Evolutionary conservation across 192 early-diverging fungal genomes (phyloP), one percentile per base, ranked within the genome.

Genomic region (Entomortierella parvispora): DNA sequence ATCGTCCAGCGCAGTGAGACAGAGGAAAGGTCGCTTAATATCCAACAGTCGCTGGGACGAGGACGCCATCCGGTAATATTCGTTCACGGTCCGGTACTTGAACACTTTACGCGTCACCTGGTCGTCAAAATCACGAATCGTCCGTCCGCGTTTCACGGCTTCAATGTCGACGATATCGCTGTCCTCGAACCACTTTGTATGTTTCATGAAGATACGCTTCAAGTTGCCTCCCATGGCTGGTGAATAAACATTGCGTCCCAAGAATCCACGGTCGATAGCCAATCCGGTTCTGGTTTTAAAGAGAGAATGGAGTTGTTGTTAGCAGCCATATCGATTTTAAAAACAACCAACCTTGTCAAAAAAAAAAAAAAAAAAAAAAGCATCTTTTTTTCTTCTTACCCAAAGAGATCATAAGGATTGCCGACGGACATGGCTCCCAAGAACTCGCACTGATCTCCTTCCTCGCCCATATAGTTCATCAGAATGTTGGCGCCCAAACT

Each of bases 401-500:
- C 72, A 22, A 92, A 64, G 22, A 97, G 85, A 65, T 97, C 94
- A 71, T 87, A 96, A 15, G 96, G 97, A 65, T 97, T 97, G 56
- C 87, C 90, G 44, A 99, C 88, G 0, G 93, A 91, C 20, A 93
- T 85, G 26, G 86, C 91, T 3, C 86, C 94, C 28, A 86, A 67
- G 23, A 99, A 86, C 33, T 90, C 90, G 58, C 91, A 94, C 17
- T 84, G 81, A 25, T 85, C 86, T 18, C 92, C 91, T 53, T 90
- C 88, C 76, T 97, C 93, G n/a, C 94, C 94, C 22, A 93, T 87
- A 46, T 90, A 94, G 84, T 90, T 99, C 63, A 92, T 90, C 37
- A 99, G 58, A 47, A 99, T 87, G 69, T 99, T 99, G 31, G 95
- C 88, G 23, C 97, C 97, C 51, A 99, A 83, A 43, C 92, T 94